These are phyloP conservation scores for Podaxis sp. DNA, from an alignment of 768 basidiomycete genomes.

Conservation along the genomic window DNA sequence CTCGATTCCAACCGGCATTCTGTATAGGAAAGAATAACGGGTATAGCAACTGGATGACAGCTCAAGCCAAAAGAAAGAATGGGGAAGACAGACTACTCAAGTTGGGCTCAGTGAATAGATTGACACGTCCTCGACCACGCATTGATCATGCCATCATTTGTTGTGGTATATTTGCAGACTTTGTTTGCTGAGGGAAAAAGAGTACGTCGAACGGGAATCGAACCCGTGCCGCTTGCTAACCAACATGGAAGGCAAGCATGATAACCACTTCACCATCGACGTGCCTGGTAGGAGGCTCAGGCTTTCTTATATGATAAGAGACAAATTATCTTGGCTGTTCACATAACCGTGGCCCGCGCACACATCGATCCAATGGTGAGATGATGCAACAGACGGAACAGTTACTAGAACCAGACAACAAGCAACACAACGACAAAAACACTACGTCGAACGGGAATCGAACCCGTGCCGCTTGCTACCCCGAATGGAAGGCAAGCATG, in stretches of 20 bases:
- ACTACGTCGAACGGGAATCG: slow-evolving; percentile 70
- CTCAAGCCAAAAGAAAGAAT: background rate
- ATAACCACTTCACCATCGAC: slow-evolving; percentile 68
- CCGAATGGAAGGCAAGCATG: slow-evolving; percentile 83
- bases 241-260: slow-evolving; percentile 83
- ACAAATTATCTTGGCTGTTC: too few relatives aligned
- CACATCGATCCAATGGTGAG: background rate
- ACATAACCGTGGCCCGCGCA: too few relatives aligned
- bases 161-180: background rate
- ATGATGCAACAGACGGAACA: background rate
- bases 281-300: background rate
- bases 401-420: background rate
- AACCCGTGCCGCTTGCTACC: slow-evolving; percentile 70
- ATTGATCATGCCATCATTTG: background rate
- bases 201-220: slow-evolving; percentile 70
- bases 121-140: slow-evolving; percentile 6
- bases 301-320: too few relatives aligned
- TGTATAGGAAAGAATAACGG: background rate
- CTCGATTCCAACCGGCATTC: slow-evolving; percentile 83
- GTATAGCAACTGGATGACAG: background rate
- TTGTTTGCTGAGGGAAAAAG: slow-evolving; percentile 6
- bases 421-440: slow-evolving; percentile 10
- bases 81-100: background rate
- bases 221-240: slow-evolving; percentile 70
- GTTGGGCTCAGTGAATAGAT: background rate